phyloP scores from a whole-genome alignment of 306 rosid species.

The Cucumis sativus region DNA sequence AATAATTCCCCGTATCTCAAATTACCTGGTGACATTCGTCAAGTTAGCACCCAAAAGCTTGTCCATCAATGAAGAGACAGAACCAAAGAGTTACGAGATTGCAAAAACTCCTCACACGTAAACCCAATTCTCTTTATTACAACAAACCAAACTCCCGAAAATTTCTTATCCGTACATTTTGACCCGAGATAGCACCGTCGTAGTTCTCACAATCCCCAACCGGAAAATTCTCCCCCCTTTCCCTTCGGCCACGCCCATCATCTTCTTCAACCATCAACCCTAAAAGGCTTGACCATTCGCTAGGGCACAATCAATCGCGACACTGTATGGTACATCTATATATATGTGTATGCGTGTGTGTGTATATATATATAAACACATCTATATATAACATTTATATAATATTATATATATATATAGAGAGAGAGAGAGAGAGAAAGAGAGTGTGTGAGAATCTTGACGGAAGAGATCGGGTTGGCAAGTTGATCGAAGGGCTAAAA shows the following conservation, averaged over 20 bases:
- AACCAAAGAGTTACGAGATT: neutral
- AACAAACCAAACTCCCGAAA: neutral
- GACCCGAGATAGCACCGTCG: neutral
- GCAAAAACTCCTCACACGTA: neutral
- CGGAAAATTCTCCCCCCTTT: neutral
- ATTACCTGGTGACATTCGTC: conserved; percentile 37
- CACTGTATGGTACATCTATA: neutral
- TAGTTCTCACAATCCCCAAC: neutral
- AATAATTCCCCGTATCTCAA: neutral
- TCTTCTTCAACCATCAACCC: conserved; percentile 4
- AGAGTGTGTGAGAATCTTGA: neutral
- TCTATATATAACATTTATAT: neutral
- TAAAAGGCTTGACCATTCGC: conserved; percentile 2
- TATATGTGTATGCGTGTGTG: neutral
- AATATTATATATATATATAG: neutral
- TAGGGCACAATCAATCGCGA: neutral
- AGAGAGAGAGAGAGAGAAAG: neutral
- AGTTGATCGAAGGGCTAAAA: conserved; percentile 8
- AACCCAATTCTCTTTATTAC: neutral
- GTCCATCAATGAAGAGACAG: conserved; percentile 10
- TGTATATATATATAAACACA: too few species aligned
- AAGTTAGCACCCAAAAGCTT: conserved; percentile 33
- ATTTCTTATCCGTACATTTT: neutral
- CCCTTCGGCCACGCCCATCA: neutral
- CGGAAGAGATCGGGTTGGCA: neutral